Base-by-base conservation (phyloP, 1,284 basidiomycete genomes). In the Anthracocystis setariae region DNA sequence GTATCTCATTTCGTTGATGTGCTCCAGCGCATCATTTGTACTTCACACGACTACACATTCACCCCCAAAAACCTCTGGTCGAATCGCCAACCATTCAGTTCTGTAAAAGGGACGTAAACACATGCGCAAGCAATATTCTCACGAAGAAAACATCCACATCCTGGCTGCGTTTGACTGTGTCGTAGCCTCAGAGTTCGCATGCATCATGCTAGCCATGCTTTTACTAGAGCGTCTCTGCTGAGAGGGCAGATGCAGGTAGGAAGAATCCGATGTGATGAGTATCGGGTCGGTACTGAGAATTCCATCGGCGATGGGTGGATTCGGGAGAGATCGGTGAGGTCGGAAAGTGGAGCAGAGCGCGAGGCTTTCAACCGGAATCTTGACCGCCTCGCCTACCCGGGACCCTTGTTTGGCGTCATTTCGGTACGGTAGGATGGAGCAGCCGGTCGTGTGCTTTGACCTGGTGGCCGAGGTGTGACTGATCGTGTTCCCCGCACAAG, bases 61-160 rank as follows among this genome's bases (percentile, higher is more conserved):
- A 49, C 49, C 46, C 38, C 54, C 49, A 52, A 67, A 42, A 67
- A 67, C 42, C 53, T 21, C 15, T 21, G 64, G 58, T 67, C 58
- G 64, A 44, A 57, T 43, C 58, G 50, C 49, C 56, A 52, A 37
- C 44, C 29, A 32, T 49, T 44, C 24, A 24, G 50, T 48, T 35
- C 40, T 39, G 44, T 51, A 44, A 45, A 20, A 50, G 46, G 23
- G 46, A 43, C 45, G 23, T 33, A 42, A 53, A 56, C 64, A 59
- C 39, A 67, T 66, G 64, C 64, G 64, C 46, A 56, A 67, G 58
- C 64, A 44, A 39, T 23, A 48, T 57, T 49, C 53, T 67, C 56
- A 58, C 56, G 51, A 65, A 50, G 33, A 38, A 13, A 17, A 5
- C 12, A 23, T n/a, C n/a, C n/a, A n/a, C n/a, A n/a, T n/a, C n/a